Evolutionary conservation across 352 stramenopile species (phyloP), one percentile per base, ranked within the genome.

Genomic region (Stramenopiles sp.): DNA sequence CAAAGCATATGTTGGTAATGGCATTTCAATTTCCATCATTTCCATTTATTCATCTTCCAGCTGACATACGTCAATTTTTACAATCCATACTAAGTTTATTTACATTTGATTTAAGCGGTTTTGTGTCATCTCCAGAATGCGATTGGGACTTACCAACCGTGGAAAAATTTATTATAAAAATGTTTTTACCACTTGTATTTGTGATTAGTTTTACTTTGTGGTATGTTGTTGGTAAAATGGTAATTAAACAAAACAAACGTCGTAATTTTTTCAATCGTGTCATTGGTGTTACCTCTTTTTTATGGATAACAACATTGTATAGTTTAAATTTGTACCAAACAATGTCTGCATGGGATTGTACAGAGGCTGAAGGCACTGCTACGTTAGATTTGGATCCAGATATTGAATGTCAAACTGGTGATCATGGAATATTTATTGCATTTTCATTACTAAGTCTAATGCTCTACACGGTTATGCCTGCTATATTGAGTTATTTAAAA

Each of bases 161-260:
- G 4, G 65, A 13, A 23, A 76, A 31, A 76, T 76, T 13, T 20
- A 33, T 76, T 4, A 76, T 76, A 33, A 76, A 76, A 76, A 76
- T 76, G 65, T 4, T 33, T 20, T 76, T 76, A 7, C 65, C 65
- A 4, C 7, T 33, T 4, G 30, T 76, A 4, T 33, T 76, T 33
- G 30, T 76, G 65, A 1, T 76, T 33, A 13, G 4, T 13, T 76
- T 76, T 76, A 13, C 13, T 1, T 4, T 76, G 7, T 76, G 65
- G 65, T 76, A 76, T 33, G 30, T 13, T 13, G 7, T 33, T 33
- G 30, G 31, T 76, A 33, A 4, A 33, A 33, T 31, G 53, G 53
- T 69, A 23, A 69, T 69, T 27, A 27, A 69, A 27, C 20, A 27
- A 20, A 23, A 20, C 53, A 20, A 69, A 69, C 53, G 53, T 27